Base-by-base conservation (phyloP, 768 basidiomycete species). In the Suillus bovinus region DNA sequence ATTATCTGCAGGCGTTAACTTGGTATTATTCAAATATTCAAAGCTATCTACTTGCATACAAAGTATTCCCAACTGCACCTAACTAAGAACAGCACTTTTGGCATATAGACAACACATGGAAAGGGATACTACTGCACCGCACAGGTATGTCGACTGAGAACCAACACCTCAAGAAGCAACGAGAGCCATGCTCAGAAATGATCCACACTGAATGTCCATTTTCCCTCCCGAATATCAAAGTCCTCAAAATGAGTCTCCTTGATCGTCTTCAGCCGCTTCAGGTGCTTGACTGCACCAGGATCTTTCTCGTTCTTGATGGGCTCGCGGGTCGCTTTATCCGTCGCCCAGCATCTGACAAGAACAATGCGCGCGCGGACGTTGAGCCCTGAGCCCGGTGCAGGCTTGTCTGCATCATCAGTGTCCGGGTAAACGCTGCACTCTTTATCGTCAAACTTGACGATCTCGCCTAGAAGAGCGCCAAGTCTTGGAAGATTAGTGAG, bases 371-470 rank as follows among this genome's bases (percentile, higher is more conserved):
- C 93, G 34, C 83, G 87, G 27, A 96, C 94, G 71, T 99, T 99
- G 60, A 99, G 80, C 41, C 97, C 97, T 24, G 86, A 80, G 17
- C 95, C 94, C 24, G 87, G 83, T 11, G 86, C 82, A 0, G 94
- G 93, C 76, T 96, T 96, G 69, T 91, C 88, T 52, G 83, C 84
- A n/a, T 91, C 88, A 58, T 90, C 88, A 62, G 86, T 86, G 64
- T 96, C 95, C 1, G 94, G 93, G 74, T 99, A 99, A 41, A 99
- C 95, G 54, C 86, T 90, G 70, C 93, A 92, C 73, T 96, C 94
- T 80, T 91, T 92, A 73, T 94, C 89, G 63, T 92, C 89, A 72
- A 99, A 96, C 52, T 89, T 82, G 29, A 99, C 85, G 62, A 94
- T 83, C 61, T 88, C 86, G n/a, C 95, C 96, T 5, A 94, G 81